phyloP scores from a whole-genome alignment of 495 filamentous ascomycete species.

The Pyrenula massariospora region DNA sequence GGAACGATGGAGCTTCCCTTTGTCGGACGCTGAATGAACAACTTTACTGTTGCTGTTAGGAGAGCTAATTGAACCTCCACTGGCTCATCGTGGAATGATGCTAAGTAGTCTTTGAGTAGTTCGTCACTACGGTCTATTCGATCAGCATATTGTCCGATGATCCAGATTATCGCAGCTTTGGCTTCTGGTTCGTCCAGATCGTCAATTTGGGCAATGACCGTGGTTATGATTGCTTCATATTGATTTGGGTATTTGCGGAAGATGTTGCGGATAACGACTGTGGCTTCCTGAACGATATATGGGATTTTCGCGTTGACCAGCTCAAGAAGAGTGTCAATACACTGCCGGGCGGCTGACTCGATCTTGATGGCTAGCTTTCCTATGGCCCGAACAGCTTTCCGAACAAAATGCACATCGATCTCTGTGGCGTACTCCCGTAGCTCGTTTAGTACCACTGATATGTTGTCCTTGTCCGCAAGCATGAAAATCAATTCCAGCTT shows the following conservation, averaged over 20 bases:
- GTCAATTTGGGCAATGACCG: conserved; percentile 92
- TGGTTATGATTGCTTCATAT: conserved; percentile 94
- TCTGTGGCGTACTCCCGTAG: conserved; percentile 95
- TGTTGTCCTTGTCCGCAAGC: conserved; percentile 93
- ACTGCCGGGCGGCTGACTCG: conserved; percentile 78
- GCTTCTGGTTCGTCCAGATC: conserved; percentile 97
- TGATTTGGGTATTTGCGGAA: conserved; percentile 98
- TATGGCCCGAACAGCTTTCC: conserved; percentile 94
- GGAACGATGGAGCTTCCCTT: conserved; percentile 91
- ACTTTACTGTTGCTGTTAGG: conserved; percentile 91
- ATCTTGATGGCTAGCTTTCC: conserved; percentile 99
- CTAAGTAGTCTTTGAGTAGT: conserved; percentile 87
- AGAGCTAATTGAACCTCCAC: conserved; percentile 92
- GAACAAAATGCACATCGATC: conserved; percentile 97
- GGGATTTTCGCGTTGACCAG: conserved; percentile 95
- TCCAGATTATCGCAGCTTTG: conserved; percentile 99
- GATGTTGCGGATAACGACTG: conserved; percentile 97
- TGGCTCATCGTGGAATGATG: conserved; percentile 85
- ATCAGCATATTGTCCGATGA: conserved; percentile 95
- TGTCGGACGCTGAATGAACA: conserved; percentile 94
- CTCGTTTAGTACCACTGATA: conserved; percentile 89
- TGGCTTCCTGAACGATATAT: conserved; percentile 99
- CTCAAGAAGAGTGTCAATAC: conserved; percentile 86
- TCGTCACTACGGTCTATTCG: conserved; percentile 93
- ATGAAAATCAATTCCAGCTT: conserved; percentile 99